Conservation (phyloP, 331 rosid genomes). For the Telfairia occidentalis region DNA sequence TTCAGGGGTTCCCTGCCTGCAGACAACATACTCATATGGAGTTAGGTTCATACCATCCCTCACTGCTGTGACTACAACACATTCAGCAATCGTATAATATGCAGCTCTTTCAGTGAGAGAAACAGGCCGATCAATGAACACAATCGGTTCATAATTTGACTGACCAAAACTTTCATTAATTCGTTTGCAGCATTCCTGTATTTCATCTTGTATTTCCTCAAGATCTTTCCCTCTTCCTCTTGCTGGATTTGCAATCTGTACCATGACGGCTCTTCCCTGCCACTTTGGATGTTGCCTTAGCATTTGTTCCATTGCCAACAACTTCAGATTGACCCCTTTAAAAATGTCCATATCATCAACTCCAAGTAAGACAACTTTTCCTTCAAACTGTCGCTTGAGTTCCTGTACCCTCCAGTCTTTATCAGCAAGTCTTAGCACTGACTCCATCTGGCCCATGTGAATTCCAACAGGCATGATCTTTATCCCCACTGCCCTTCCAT, state of each 20-base stretch:
- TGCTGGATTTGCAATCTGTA: slow-evolving; percentile 13
- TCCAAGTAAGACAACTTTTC: slow-evolving; percentile 11
- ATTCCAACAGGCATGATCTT: slow-evolving; percentile 17
- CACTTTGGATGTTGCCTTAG: slow-evolving; percentile 13
- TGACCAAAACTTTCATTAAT: slow-evolving; percentile 30
- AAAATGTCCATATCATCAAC: slow-evolving; percentile 18
- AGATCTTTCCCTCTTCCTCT: slow-evolving; percentile 32
- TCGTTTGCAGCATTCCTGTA: slow-evolving; percentile 27
- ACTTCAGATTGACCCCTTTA: slow-evolving; percentile 13
- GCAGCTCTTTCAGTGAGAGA: slow-evolving; percentile 43
- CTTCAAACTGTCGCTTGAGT: slow-evolving; percentile 9
- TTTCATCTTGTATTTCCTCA: slow-evolving; percentile 39
- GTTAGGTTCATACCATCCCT: slow-evolving; percentile 48
- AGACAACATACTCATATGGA: slow-evolving; percentile 42
- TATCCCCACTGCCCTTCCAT: slow-evolving; percentile 9
- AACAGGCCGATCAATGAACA: slow-evolving; percentile 35
- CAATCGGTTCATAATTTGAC: slow-evolving; percentile 33
- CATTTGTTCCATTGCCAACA: slow-evolving; percentile 18
- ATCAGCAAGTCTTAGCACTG: slow-evolving; percentile 7
- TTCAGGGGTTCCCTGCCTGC: slow-evolving; percentile 36
- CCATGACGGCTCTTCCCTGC: slow-evolving; percentile 6
- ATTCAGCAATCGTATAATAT: slow-evolving; percentile 34
- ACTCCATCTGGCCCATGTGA: slow-evolving; percentile 18
- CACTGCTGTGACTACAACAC: slow-evolving; percentile 45
- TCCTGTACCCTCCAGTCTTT: slow-evolving; percentile 14